These are phyloP conservation scores for Carallia brachiata DNA, from an alignment of 345 rosid genomes.

Conservation along the genomic window DNA sequence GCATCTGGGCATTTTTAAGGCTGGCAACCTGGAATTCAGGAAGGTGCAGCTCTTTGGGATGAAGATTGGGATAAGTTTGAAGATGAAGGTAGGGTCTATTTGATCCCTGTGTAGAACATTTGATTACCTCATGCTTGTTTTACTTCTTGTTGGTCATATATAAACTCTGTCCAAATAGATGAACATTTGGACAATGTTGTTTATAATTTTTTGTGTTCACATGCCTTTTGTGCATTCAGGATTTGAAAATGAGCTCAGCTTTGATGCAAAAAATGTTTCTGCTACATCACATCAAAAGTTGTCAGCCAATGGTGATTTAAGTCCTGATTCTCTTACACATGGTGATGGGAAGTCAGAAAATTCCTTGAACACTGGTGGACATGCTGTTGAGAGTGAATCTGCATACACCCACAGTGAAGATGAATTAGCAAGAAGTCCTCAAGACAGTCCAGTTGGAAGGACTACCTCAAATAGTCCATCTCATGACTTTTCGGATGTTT, in stretches of 20 bases:
- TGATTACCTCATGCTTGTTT: conserved; percentile 8
- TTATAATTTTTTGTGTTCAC: conserved; percentile 7
- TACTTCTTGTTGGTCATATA: conserved; percentile 2
- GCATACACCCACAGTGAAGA: conserved; percentile 68
- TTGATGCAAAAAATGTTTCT: conserved; percentile 46
- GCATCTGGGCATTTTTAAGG: conserved; percentile 40
- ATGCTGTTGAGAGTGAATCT: conserved; percentile 57
- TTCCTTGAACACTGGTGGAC: conserved; percentile 45
- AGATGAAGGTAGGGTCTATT: conserved; percentile 66
- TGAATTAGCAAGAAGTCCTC: conserved; percentile 83
- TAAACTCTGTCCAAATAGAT: conserved; percentile 5
- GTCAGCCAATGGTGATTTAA: conserved; percentile 48
- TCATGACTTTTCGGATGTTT: conserved; percentile 57
- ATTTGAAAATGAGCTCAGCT: conserved; percentile 69
- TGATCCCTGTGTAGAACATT: conserved; percentile 2
- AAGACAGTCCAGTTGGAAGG: conserved; percentile 67
- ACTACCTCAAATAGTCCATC: conserved; percentile 61
- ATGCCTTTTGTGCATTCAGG: conserved; percentile 34
- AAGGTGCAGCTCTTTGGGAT: conserved; percentile 85
- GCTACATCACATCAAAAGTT: conserved; percentile 41
- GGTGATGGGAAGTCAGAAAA: conserved; percentile 45
- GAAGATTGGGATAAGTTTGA: conserved; percentile 99
- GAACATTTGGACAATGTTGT: conserved; percentile 12
- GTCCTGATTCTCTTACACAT: conserved; percentile 50
- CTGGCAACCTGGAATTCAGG: conserved; percentile 97